phyloP scores from a whole-genome alignment of 495 filamentous ascomycete genomes.

The Diplogelasinospora grovesii region DNA sequence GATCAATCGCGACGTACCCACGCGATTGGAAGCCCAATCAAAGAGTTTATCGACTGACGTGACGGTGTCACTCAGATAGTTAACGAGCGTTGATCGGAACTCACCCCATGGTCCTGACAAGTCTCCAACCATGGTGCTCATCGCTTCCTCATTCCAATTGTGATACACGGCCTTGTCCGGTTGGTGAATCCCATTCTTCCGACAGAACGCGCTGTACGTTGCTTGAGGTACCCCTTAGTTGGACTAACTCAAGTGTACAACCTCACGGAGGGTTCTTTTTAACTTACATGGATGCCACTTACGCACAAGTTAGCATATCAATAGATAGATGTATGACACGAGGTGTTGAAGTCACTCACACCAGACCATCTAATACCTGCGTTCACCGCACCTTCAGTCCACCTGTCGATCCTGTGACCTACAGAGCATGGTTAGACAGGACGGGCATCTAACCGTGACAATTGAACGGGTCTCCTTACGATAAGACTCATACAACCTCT shows the following conservation, averaged over 20 bases:
- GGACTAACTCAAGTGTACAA: neutral
- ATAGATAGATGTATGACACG: neutral
- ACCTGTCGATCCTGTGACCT: conserved; percentile 1
- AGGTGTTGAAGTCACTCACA: conserved; percentile 6
- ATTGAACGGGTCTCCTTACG: neutral
- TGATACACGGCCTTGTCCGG: conserved; percentile 13
- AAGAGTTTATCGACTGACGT: neutral
- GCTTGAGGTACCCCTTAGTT: conserved; percentile 4
- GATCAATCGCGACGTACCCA: conserved; percentile 1
- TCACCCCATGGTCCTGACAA: conserved; percentile 20
- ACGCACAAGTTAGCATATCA: neutral
- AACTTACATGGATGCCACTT: conserved; percentile 16
- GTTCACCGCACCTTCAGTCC: conserved; percentile 1
- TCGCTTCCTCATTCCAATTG: conserved; percentile 37
- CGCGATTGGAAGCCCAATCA: neutral
- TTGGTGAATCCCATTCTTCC: conserved; percentile 23
- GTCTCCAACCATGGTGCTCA: conserved; percentile 24
- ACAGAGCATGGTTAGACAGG: no score
- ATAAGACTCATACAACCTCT: conserved; percentile 7
- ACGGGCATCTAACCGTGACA: no score
- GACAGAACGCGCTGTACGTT: conserved; percentile 30
- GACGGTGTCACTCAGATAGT: neutral
- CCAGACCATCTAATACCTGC: conserved; percentile 3
- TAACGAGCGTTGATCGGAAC: conserved; percentile 5
- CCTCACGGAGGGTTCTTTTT: neutral